Evolutionary conservation across 805 yeast species (phyloP).

Genomic region (Metschnikowia vanudenii): DNA sequence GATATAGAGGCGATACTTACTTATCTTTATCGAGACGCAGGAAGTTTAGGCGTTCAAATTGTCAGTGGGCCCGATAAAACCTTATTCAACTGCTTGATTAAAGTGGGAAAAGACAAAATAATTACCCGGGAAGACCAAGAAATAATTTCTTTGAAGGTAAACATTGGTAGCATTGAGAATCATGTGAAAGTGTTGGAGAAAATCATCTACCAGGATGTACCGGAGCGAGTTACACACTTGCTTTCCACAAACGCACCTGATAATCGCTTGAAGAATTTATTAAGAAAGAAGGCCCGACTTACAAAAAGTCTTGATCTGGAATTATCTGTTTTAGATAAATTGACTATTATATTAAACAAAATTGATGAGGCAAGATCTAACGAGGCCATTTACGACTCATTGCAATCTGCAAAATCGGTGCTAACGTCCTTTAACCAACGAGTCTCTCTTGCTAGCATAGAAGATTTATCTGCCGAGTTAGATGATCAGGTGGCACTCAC

Average conservation of each 20-base stretch:
- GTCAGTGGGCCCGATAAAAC: background rate
- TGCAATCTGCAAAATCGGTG: conserved; percentile 26
- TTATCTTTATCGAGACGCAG: conserved; percentile 28
- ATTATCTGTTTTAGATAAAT: conserved; percentile 20
- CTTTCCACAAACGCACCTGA: conserved; percentile 18
- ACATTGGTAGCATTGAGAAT: conserved; percentile 20
- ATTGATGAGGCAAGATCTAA: conserved; percentile 38
- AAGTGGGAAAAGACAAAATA: conserved; percentile 18
- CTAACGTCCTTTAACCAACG: conserved; percentile 30
- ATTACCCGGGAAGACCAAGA: conserved; percentile 33
- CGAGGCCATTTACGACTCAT: conserved; percentile 24
- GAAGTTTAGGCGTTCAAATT: conserved; percentile 2
- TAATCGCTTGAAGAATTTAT: conserved; percentile 20
- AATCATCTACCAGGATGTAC: conserved; percentile 21
- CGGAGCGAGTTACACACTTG: conserved; percentile 16
- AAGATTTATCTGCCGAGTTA: conserved; percentile 27
- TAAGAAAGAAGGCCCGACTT: conserved; percentile 18
- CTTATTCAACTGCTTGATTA: conserved; percentile 18
- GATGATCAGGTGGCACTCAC: conserved; percentile 30
- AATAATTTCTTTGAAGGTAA: conserved; percentile 28
- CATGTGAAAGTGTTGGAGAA: conserved; percentile 22
- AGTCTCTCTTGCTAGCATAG: conserved; percentile 28
- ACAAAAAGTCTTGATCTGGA: conserved; percentile 22
- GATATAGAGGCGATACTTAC: conserved; percentile 31
- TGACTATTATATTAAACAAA: conserved; percentile 27